A percentile compares a stretch with the other conserved stretches of the same genome.
phyloP scores from a whole-genome alignment of 2,329 filamentous ascomycete genomes.

The Apiospora rasikravindrae region DNA sequence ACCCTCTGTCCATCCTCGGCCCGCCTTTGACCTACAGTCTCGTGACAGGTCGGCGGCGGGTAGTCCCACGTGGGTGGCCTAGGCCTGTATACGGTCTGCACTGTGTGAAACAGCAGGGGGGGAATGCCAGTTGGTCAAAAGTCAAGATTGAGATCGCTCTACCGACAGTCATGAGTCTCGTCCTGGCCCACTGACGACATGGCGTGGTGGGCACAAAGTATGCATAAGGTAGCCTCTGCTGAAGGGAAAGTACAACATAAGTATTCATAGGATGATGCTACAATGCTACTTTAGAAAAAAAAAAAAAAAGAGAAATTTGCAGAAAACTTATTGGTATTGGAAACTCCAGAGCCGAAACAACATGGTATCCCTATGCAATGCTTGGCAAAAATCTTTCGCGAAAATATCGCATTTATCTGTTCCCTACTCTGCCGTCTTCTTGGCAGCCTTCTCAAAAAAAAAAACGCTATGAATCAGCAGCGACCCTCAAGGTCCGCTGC shows the following conservation, averaged over 20 bases:
- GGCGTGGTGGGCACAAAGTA: not conserved
- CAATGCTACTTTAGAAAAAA: not conserved
- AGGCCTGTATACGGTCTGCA: not conserved
- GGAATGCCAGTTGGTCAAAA: too few relatives aligned
- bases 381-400: not conserved
- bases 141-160: not conserved
- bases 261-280: not conserved
- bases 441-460: not conserved
- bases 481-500: not conserved
- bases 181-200: not conserved
- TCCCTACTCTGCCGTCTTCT: not conserved
- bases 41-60: too few relatives aligned
- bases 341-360: conserved; percentile 9
- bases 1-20: not conserved
- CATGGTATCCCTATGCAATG: conserved; percentile 15
- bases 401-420: not conserved
- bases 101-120: not conserved
- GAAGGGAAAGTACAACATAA: not conserved
- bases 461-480: not conserved
- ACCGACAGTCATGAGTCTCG: not conserved
- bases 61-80: not conserved
- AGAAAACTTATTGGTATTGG: conserved; percentile 10
- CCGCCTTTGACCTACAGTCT: too few relatives aligned
- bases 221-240: not conserved
- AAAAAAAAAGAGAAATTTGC: not conserved